These are phyloP conservation scores for Tuber magnatum DNA, from an alignment of 495 filamentous ascomycete genomes.

Conservation along the genomic window DNA sequence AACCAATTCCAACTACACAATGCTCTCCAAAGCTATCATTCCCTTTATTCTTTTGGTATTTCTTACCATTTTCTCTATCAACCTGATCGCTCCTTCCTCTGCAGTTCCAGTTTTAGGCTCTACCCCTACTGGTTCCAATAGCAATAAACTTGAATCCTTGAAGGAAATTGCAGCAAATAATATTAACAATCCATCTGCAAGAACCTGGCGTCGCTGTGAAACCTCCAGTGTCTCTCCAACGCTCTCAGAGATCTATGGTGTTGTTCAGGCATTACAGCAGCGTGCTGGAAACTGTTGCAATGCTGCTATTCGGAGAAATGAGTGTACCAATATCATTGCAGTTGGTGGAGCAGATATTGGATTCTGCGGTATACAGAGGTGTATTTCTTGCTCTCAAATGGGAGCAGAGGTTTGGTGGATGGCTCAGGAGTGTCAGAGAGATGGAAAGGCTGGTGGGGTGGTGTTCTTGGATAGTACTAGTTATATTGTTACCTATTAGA, in stretches of 20 bases:
- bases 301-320: background rate
- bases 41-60: background rate
- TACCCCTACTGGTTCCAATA: background rate
- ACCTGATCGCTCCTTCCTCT: background rate
- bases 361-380: background rate
- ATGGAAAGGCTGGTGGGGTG: background rate
- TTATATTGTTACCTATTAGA: background rate
- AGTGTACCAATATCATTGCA: background rate
- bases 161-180: background rate
- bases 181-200: background rate
- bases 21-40: background rate
- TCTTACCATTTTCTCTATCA: background rate
- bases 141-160: background rate
- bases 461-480: background rate
- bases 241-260: rapidly evolving
- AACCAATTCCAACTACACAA: background rate
- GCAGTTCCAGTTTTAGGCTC: background rate
- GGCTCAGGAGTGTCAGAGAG: background rate
- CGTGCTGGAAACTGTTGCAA: background rate
- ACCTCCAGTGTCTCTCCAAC: background rate
- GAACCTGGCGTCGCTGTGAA: background rate
- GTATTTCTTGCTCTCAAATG: background rate
- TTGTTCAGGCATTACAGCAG: background rate
- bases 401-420: background rate
- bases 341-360: background rate